phyloP scores from a whole-genome alignment of 2,329 filamentous ascomycete genomes.

The Epichloe elymi region DNA sequence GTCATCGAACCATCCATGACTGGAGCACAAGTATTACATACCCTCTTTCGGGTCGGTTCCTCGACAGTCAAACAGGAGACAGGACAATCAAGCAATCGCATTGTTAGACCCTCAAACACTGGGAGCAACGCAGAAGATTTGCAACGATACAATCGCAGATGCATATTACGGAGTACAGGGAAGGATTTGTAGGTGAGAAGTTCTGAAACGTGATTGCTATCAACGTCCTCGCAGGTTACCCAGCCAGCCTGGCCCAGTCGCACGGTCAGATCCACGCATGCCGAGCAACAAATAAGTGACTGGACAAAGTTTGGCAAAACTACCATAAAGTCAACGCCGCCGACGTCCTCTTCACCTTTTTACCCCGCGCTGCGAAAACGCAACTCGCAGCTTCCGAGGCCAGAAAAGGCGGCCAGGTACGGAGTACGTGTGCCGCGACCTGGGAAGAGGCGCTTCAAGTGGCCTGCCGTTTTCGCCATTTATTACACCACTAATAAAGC shows the following conservation, averaged over 20 bases:
- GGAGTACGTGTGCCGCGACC: slow-evolving; percentile 1
- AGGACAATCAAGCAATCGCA: not conserved
- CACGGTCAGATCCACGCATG: not conserved
- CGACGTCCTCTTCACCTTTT: slow-evolving; percentile 1
- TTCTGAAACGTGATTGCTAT: not conserved
- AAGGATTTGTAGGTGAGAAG: not conserved
- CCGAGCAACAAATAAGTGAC: not conserved
- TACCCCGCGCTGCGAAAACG: slow-evolving; percentile 2
- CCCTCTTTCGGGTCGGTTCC: not conserved
- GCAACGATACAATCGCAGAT: not conserved
- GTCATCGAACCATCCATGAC: not conserved
- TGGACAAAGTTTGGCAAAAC: not conserved
- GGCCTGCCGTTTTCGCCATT: slow-evolving; percentile 5
- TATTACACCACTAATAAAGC: slow-evolving; percentile 12
- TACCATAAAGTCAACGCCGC: slow-evolving; percentile 1
- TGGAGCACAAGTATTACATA: not conserved
- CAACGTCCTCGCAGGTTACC: not conserved
- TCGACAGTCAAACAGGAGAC: not conserved
- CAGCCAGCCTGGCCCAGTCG: too few relatives aligned
- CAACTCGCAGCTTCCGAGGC: slow-evolving; percentile 5
- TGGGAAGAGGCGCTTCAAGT: slow-evolving; percentile 1
- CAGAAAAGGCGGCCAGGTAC: slow-evolving; percentile 7
- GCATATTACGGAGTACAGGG: not conserved
- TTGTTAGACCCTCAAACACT: not conserved
- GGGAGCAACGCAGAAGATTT: not conserved